Evolutionary conservation across 2,329 filamentous ascomycete genomes (phyloP).

Genomic region (Moelleriella libera): DNA sequence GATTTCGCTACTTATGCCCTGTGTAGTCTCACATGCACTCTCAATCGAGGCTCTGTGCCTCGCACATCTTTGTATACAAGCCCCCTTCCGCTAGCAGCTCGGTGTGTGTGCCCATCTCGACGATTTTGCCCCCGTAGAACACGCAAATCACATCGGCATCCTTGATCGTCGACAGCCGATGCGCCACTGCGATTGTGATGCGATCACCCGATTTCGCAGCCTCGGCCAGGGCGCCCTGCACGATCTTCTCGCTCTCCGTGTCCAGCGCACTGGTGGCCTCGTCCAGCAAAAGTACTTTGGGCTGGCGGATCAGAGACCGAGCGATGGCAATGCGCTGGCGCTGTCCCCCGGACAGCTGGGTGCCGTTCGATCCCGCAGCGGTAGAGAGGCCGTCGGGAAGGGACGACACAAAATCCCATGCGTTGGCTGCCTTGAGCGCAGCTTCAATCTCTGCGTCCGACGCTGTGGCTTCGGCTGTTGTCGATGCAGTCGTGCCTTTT

Average conservation of each 20-base stretch:
- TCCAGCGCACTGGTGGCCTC: constrained; percentile 87
- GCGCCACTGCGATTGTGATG: constrained; percentile 89
- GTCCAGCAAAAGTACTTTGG: constrained; percentile 84
- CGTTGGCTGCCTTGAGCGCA: constrained; percentile 33
- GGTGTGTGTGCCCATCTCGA: constrained; percentile 42
- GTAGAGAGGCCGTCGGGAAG: constrained; percentile 89
- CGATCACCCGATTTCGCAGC: constrained; percentile 66
- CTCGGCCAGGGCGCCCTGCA: constrained; percentile 69
- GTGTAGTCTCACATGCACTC: not conserved
- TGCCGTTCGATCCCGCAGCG: constrained; percentile 52
- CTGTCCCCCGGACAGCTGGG: constrained; percentile 7
- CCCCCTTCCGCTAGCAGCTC: constrained; percentile 34
- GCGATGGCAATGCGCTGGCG: constrained; percentile 9
- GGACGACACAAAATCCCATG: constrained; percentile 48
- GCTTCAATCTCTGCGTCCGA: constrained; percentile 22
- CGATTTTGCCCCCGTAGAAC: constrained; percentile 39
- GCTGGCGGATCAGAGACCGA: constrained; percentile 52
- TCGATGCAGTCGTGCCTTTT: constrained; percentile 8
- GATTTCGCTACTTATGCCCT: too few relatives aligned
- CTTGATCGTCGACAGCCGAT: constrained; percentile 84
- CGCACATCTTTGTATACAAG: constrained; percentile 31
- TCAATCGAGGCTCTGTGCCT: not conserved
- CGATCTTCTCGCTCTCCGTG: constrained; percentile 86
- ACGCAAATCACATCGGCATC: constrained; percentile 48
- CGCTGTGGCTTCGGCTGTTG: constrained; percentile 5